phyloP scores from a whole-genome alignment of 208 protist genomes.

The Acanthamoeba healyi region DNA sequence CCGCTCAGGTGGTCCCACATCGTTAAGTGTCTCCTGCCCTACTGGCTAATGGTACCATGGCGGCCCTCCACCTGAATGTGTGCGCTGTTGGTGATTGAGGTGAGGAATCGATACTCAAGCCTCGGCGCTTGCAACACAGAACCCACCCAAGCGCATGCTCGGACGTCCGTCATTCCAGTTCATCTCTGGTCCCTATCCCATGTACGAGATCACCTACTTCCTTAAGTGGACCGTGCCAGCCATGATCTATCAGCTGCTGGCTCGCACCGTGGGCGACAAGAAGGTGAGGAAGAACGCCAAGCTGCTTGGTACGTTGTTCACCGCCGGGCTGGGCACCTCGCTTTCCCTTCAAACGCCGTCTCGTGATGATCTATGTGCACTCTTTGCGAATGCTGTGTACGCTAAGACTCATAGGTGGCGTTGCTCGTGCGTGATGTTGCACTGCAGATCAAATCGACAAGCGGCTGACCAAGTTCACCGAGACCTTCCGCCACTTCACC shows the following conservation, averaged over 20 bases:
- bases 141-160: conserved; percentile 82
- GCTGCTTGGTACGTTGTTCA: neutral
- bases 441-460: conserved; percentile 78
- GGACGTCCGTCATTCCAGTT: conserved; percentile 77
- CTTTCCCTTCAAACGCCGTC: too few relatives aligned
- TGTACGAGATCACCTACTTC: conserved; percentile 83
- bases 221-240: conserved; percentile 79
- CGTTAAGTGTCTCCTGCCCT: conserved; percentile 78
- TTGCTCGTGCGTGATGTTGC: neutral
- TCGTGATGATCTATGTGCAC: neutral
- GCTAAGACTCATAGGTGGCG: neutral
- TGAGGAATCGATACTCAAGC: neutral
- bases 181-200: conserved; percentile 62
- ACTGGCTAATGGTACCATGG: conserved; percentile 76
- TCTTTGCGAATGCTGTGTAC: neutral
- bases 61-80: neutral
- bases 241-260: conserved; percentile 53
- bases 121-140: conserved; percentile 50
- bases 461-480: conserved; percentile 77
- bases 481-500: conserved; percentile 85
- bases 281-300: conserved; percentile 51
- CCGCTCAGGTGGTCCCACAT: conserved; percentile 79
- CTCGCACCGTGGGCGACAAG: conserved; percentile 25
- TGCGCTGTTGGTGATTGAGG: too few relatives aligned
- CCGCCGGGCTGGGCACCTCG: too few relatives aligned